These are phyloP conservation scores for Puccinia novopanici DNA, from an alignment of 1,284 basidiomycete genomes.

Conservation along the genomic window DNA sequence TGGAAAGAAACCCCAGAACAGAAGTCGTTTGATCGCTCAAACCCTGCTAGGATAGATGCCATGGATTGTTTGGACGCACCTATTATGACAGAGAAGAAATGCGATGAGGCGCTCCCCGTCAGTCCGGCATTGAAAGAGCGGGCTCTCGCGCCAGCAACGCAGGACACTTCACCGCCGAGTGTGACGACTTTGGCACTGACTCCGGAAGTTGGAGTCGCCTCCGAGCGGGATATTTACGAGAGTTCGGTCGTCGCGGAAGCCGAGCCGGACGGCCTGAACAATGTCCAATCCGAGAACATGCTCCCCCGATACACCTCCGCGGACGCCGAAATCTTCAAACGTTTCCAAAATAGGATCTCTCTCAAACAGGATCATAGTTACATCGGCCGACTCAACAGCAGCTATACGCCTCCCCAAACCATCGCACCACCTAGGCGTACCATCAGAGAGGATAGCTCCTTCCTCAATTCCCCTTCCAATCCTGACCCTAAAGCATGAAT, in stretches of 20 bases:
- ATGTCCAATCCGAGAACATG: background rate
- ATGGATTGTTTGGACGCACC: no score
- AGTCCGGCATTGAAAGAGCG: no score
- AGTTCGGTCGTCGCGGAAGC: background rate
- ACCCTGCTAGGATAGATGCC: no score
- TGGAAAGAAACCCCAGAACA: no score
- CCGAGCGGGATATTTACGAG: background rate
- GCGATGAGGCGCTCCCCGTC: no score
- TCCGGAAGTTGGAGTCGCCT: background rate
- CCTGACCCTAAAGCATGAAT: background rate
- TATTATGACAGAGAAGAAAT: no score
- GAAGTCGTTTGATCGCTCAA: no score
- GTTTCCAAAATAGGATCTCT: background rate
- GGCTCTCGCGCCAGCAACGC: background rate
- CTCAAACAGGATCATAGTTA: conserved; percentile 35
- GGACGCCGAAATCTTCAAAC: conserved; percentile 9
- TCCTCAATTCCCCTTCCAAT: background rate
- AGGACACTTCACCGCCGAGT: background rate
- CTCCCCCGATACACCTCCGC: conserved; percentile 32
- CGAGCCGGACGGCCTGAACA: background rate
- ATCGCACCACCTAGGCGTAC: background rate
- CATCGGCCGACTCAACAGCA: conserved; percentile 7
- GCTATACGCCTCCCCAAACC: conserved; percentile 13
- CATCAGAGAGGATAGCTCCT: conserved; percentile 19
- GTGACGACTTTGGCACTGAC: background rate